phyloP scores from a whole-genome alignment of 2,329 filamentous ascomycete genomes.

The Curvularia sp. region DNA sequence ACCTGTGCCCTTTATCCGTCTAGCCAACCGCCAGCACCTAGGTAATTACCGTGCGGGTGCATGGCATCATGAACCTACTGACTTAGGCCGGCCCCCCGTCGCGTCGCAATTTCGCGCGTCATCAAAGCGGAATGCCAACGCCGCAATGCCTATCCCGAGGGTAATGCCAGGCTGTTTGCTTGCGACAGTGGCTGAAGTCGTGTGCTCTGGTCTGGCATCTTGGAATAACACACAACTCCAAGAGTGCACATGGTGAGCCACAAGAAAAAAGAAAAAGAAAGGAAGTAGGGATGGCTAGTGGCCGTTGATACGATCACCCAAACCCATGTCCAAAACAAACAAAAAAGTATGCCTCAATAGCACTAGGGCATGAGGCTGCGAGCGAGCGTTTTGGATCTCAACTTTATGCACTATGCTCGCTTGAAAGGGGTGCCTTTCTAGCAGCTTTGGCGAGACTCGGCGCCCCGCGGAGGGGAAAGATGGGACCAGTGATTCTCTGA shows the following conservation, averaged over 20 bases:
- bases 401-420: neutral
- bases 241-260: neutral
- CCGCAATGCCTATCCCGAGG: conserved; percentile 13
- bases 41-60: conserved; percentile 30
- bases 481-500: neutral
- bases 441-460: neutral
- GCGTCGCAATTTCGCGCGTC: conserved; percentile 38
- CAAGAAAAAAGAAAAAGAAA: conserved; percentile 1
- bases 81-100: conserved; percentile 22
- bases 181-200: conserved; percentile 6
- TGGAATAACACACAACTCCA: neutral
- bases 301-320: neutral
- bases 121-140: conserved; percentile 25
- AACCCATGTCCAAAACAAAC: neutral
- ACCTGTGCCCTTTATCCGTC: neutral
- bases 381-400: neutral
- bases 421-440: neutral
- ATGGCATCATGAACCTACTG: conserved; percentile 24
- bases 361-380: neutral
- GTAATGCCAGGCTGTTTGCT: conserved; percentile 10
- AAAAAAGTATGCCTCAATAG: neutral
- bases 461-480: neutral
- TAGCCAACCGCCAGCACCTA: conserved; percentile 12
- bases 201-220: conserved; percentile 1
- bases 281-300: neutral